Conservation (phyloP, 2,329 filamentous ascomycete species). For the Nannizzia gypsea region DNA sequence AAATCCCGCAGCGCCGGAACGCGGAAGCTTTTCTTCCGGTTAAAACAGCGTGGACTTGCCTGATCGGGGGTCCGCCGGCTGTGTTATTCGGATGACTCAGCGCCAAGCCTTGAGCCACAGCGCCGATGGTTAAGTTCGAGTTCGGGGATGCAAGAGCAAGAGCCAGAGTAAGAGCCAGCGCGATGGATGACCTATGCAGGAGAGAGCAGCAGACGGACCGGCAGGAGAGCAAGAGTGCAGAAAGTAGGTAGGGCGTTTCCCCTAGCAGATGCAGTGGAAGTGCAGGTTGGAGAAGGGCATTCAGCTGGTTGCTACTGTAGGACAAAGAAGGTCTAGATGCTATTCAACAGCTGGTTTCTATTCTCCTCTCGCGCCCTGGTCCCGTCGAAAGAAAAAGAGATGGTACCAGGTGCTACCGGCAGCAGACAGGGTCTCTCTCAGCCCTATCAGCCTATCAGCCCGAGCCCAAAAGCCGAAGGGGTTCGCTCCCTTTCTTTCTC, state of each 20-base stretch:
- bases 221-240: too few relatives aligned
- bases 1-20: not conserved
- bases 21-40: not conserved
- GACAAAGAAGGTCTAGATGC: not conserved
- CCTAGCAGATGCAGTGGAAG: not conserved
- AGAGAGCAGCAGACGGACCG: too few relatives aligned
- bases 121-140: not conserved
- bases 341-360: not conserved
- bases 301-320: not conserved
- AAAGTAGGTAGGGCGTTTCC: not conserved
- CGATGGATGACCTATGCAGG: too few relatives aligned
- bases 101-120: not conserved
- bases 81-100: not conserved
- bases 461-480: too few relatives aligned
- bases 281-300: not conserved
- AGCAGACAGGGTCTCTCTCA: not conserved
- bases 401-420: not conserved
- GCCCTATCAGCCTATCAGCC: not conserved
- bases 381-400: not conserved
- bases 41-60: conserved; percentile 2
- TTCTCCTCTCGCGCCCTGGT: not conserved
- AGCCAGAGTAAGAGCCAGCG: too few relatives aligned
- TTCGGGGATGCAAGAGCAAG: too few relatives aligned
- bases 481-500: too few relatives aligned
- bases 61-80: not conserved